Evolutionary conservation across 1,139 yeast species (phyloP), one percentile per base, ranked within the genome.

Genomic region (Diutina ranongensis): DNA sequence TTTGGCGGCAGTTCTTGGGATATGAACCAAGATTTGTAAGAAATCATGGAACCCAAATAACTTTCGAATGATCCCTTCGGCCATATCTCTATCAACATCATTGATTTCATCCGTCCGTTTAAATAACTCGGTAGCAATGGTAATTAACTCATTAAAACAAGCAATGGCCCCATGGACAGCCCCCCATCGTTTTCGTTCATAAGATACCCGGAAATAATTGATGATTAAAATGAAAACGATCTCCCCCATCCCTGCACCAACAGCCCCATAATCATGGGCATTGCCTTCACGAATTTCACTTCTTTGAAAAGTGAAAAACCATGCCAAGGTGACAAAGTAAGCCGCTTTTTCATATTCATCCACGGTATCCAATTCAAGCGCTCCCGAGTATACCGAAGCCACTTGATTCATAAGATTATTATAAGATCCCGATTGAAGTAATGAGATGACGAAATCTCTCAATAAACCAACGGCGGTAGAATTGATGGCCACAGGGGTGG

Each of bases 361-460:
- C 16, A 65, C 15, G 13, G 15, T 52, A 7, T 54, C 51, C 1
- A 56, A 52, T 9, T 25, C 42, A 9, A 38, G 19, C 7, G 32
- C 42, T 4, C 40, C 40, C 5, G 25, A 65, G 55, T 19, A 52
- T 45, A 7, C 54, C 52, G 8, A 47, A 40, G 21, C 50, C 34
- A 21, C 51, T 51, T 27, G 47, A 15, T 20, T 48, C 50, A 19
- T 42, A 27, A 88, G 61, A 28, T 78, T 78, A 55, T 86, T 85
- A 63, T 85, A 87, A 21, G 89, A 79, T 15, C 88, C 83, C 46
- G 86, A 88, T 4, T 78, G 63, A 52, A 89, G 82, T 47, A 70
- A 61, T 46, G 60, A 31, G 15, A 8, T 8, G 31, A 27, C 8
- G 12, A 64, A 25, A n/a, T n/a, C n/a, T n/a, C n/a, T 76, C 76